Conservation (phyloP, 2,329 filamentous ascomycete genomes). For the Hypomyces perniciosus region DNA sequence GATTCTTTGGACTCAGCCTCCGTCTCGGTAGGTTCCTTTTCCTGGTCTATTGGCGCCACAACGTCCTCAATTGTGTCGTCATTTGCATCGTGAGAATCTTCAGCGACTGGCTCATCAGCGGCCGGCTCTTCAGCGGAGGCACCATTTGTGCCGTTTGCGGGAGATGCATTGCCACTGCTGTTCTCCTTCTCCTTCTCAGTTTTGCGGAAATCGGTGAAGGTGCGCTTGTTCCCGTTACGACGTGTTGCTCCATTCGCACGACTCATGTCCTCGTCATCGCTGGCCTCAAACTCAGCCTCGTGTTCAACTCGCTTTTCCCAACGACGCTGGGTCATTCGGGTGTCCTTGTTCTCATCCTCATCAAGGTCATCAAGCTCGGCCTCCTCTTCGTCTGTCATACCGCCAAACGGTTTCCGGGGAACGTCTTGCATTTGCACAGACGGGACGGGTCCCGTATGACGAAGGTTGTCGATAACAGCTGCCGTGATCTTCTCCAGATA, state of each 20-base stretch:
- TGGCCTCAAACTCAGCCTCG: slow-evolving; percentile 78
- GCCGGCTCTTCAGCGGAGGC: slow-evolving; percentile 23
- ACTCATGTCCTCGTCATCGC: slow-evolving; percentile 80
- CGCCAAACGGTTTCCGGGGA: slow-evolving; percentile 54
- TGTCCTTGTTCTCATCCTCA: slow-evolving; percentile 80
- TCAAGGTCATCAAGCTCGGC: slow-evolving; percentile 64
- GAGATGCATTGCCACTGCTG: slow-evolving; percentile 34
- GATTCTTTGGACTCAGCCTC: slow-evolving; percentile 3
- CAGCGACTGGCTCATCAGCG: slow-evolving; percentile 22
- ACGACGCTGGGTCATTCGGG: slow-evolving; percentile 71
- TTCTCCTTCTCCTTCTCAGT: slow-evolving; percentile 30
- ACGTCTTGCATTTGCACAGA: slow-evolving; percentile 87
- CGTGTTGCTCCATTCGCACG: slow-evolving; percentile 63
- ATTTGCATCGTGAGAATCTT: slow-evolving; percentile 31
- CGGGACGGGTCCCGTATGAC: slow-evolving; percentile 78
- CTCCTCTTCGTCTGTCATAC: slow-evolving; percentile 62
- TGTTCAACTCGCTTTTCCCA: slow-evolving; percentile 75
- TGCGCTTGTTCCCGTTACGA: slow-evolving; percentile 42
- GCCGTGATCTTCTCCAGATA: slow-evolving; percentile 79
- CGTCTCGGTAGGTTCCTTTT: slow-evolving; percentile 20
- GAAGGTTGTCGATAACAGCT: slow-evolving; percentile 77
- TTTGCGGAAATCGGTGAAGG: slow-evolving; percentile 48
- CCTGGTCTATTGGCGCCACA: slow-evolving; percentile 21
- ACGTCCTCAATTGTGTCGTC: slow-evolving; percentile 42
- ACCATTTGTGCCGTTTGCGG: slow-evolving; percentile 29